A percentile compares a stretch with the other conserved stretches of the same genome.
These are phyloP conservation scores for Salix dunnii DNA, from an alignment of 345 rosid species.

Conservation along the genomic window DNA sequence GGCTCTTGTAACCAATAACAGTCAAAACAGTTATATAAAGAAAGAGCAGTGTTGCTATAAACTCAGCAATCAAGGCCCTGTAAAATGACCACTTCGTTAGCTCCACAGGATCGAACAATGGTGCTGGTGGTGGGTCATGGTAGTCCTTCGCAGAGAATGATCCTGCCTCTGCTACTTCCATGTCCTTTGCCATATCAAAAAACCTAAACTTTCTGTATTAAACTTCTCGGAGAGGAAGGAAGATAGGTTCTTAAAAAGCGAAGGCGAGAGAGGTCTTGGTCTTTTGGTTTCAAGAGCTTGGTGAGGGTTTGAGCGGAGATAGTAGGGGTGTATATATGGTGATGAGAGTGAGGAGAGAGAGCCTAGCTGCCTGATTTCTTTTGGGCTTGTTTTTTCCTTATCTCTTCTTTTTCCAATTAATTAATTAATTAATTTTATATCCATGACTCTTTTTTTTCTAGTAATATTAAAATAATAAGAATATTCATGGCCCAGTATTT, in stretches of 20 bases:
- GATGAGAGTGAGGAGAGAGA: not conserved
- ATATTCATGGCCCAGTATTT: too few species aligned
- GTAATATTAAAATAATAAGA: too few species aligned
- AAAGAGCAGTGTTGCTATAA: constrained; percentile 77
- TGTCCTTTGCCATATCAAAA: constrained; percentile 39
- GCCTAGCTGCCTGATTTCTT: not conserved
- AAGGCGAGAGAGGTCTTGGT: not conserved
- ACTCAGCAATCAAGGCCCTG: constrained; percentile 80
- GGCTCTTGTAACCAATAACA: constrained; percentile 68
- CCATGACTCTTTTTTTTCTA: too few species aligned
- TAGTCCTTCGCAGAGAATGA: constrained; percentile 63
- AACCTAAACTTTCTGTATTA: not conserved
- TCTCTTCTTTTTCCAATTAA: not conserved
- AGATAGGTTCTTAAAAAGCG: not conserved
- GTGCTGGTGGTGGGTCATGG: constrained; percentile 75
- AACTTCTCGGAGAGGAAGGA: not conserved
- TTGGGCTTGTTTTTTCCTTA: not conserved
- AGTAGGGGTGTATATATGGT: constrained; percentile 37
- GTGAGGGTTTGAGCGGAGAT: too few species aligned
- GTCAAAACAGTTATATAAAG: constrained; percentile 67
- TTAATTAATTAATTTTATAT: not conserved
- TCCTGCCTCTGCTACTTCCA: constrained; percentile 36
- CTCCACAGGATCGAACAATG: constrained; percentile 53
- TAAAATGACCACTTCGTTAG: constrained; percentile 72
- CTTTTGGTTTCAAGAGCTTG: not conserved